phyloP scores from a whole-genome alignment of 768 basidiomycete species.

The Phylloporus sp. region DNA sequence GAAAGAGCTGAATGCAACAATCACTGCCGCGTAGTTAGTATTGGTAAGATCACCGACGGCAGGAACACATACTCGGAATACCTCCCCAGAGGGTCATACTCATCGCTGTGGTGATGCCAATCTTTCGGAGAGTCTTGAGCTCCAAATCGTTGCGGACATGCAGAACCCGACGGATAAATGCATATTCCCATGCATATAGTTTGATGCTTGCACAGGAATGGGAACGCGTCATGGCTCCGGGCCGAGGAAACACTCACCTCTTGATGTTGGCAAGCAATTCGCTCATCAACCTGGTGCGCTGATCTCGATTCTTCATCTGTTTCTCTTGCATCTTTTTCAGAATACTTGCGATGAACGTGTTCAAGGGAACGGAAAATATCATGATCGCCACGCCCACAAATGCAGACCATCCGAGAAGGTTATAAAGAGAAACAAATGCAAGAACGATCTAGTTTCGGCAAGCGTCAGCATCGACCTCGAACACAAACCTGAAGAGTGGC shows the following conservation, averaged over 20 bases:
- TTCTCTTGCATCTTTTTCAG: conserved; percentile 73
- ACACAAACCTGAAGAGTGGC: conserved; percentile 1
- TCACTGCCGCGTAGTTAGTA: conserved; percentile 32
- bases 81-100: conserved; percentile 62
- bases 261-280: conserved; percentile 88
- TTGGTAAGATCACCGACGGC: background rate
- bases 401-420: conserved; percentile 84
- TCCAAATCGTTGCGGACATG: conserved; percentile 78
- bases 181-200: conserved; percentile 90
- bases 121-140: conserved; percentile 72
- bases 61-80: conserved; percentile 42
- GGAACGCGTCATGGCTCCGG: background rate
- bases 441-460: conserved; percentile 84
- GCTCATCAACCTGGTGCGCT: conserved; percentile 79
- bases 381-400: conserved; percentile 85
- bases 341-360: conserved; percentile 57
- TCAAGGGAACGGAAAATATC: conserved; percentile 70
- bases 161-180: conserved; percentile 72
- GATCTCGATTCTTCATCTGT: conserved; percentile 86
- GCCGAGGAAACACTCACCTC: conserved; percentile 38
- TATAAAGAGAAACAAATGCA: conserved; percentile 80
- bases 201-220: conserved; percentile 55
- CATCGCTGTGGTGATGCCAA: conserved; percentile 66
- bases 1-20: conserved; percentile 83
- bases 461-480: too few relatives aligned